Evolutionary conservation across 108 stramenopile species (phyloP).

Genomic region (Discostella stelligeroides): DNA sequence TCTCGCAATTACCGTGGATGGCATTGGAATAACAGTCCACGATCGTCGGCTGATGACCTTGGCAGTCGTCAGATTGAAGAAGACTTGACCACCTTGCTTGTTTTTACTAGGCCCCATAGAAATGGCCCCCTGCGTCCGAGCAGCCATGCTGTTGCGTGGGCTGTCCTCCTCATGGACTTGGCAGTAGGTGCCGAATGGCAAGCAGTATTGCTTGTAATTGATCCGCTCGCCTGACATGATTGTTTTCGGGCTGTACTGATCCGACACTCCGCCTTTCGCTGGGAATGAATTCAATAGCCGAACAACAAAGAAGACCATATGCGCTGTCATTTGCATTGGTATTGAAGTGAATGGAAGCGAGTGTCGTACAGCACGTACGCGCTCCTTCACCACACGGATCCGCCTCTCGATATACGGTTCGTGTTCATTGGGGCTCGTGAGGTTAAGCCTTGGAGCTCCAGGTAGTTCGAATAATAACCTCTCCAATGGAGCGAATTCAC

Average conservation of each 20-base stretch:
- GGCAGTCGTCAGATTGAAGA: neutral
- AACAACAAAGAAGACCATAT: constrained; percentile 19
- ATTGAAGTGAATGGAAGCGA: constrained; percentile 36
- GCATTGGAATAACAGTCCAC: constrained; percentile 11
- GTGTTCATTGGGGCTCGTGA: neutral
- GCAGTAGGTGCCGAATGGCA: neutral
- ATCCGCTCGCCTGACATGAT: neutral
- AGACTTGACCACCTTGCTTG: constrained; percentile 12
- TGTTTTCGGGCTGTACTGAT: constrained; percentile 27
- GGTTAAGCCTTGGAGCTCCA: neutral
- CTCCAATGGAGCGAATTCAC: too few relatives aligned
- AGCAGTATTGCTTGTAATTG: neutral
- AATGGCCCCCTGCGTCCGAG: constrained; percentile 9
- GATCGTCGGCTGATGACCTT: neutral
- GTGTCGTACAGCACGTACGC: too few relatives aligned
- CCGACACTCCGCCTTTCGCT: constrained; percentile 38
- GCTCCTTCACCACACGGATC: too few relatives aligned
- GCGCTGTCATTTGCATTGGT: constrained; percentile 19
- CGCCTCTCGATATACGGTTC: neutral
- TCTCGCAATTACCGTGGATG: neutral
- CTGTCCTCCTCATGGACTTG: constrained; percentile 1
- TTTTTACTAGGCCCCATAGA: constrained; percentile 1
- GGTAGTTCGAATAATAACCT: neutral
- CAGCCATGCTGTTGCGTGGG: constrained; percentile 7
- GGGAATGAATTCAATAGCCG: constrained; percentile 43